Conservation (phyloP, 768 basidiomycete genomes). For the Brasilioporus rufonigricans region DNA sequence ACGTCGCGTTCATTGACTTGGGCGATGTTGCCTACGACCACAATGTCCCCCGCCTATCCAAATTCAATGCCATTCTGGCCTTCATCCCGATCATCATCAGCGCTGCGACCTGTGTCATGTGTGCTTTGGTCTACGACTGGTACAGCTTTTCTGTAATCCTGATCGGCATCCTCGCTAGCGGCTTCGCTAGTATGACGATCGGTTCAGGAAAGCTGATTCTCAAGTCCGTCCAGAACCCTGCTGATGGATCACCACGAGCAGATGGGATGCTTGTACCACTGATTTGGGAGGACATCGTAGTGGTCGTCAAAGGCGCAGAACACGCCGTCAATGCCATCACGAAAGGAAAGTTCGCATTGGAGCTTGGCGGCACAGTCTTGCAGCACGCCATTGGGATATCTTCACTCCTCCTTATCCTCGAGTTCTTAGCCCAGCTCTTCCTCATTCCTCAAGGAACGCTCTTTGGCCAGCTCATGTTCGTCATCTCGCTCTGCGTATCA, state of each 20-base stretch:
- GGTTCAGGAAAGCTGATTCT: conserved; percentile 25
- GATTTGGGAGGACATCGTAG: conserved; percentile 13
- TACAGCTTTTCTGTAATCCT: conserved; percentile 29
- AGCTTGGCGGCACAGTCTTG: background rate
- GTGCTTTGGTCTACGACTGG: too few species aligned
- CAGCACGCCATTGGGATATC: conserved; percentile 20
- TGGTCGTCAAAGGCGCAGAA: conserved; percentile 32
- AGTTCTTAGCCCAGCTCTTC: conserved; percentile 37
- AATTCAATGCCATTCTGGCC: conserved; percentile 3
- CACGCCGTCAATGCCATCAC: conserved; percentile 27
- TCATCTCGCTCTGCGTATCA: conserved; percentile 30
- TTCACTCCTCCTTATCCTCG: conserved; percentile 29
- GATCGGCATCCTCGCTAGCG: conserved; percentile 31
- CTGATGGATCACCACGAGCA: conserved; percentile 19
- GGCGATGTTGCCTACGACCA: background rate
- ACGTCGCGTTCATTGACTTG: conserved; percentile 22
- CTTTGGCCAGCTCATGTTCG: too few species aligned
- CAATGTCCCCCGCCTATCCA: conserved; percentile 3
- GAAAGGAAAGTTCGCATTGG: conserved; percentile 24
- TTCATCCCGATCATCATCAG: conserved; percentile 29
- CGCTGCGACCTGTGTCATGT: too few species aligned
- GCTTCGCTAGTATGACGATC: conserved; percentile 25
- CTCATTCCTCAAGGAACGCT: too few species aligned
- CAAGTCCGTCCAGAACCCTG: conserved; percentile 10
- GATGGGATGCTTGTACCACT: conserved; percentile 25